Conservation (phyloP, 148 eudicot genomes). For the Camellia sinensis region DNA sequence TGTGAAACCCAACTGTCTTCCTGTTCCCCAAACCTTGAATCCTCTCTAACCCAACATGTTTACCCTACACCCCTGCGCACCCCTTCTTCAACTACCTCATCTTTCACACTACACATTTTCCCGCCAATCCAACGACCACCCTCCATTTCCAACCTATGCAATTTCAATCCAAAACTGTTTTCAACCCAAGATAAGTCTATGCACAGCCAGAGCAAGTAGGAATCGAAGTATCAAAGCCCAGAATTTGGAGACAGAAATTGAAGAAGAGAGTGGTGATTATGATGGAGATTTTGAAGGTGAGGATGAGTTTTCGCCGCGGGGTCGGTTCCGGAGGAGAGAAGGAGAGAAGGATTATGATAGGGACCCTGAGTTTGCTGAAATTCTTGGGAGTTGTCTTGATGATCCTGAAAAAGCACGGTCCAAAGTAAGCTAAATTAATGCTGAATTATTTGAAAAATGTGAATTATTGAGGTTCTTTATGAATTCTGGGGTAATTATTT, state of each 20-base stretch:
- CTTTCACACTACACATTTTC: slow-evolving; percentile 9
- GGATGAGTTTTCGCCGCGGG: slow-evolving; percentile 35
- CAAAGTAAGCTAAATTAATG: slow-evolving; percentile 39
- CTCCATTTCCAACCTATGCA: slow-evolving; percentile 8
- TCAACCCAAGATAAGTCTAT: slow-evolving; percentile 13
- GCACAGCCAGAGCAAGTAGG: slow-evolving; percentile 15
- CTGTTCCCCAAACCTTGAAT: neutral
- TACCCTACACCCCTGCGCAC: slow-evolving; percentile 17
- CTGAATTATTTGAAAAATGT: neutral
- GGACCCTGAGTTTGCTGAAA: slow-evolving; percentile 91
- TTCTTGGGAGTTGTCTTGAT: slow-evolving; percentile 73
- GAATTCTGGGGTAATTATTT: neutral
- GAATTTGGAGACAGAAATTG: slow-evolving; percentile 19
- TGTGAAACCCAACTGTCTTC: neutral
- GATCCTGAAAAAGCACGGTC: slow-evolving; percentile 72
- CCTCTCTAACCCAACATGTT: neutral
- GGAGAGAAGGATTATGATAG: slow-evolving; percentile 68
- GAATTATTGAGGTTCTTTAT: neutral
- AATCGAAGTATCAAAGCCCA: slow-evolving; percentile 16
- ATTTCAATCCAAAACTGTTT: slow-evolving; percentile 16
- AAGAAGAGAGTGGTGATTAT: slow-evolving; percentile 19
- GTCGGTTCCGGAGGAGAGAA: slow-evolving; percentile 38
- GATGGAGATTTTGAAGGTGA: slow-evolving; percentile 44
- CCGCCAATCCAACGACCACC: slow-evolving; percentile 9
- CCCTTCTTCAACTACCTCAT: slow-evolving; percentile 12